Evolutionary conservation across 164 flowering plant species (phyloP).

Genomic region (Tetracentron sinense): DNA sequence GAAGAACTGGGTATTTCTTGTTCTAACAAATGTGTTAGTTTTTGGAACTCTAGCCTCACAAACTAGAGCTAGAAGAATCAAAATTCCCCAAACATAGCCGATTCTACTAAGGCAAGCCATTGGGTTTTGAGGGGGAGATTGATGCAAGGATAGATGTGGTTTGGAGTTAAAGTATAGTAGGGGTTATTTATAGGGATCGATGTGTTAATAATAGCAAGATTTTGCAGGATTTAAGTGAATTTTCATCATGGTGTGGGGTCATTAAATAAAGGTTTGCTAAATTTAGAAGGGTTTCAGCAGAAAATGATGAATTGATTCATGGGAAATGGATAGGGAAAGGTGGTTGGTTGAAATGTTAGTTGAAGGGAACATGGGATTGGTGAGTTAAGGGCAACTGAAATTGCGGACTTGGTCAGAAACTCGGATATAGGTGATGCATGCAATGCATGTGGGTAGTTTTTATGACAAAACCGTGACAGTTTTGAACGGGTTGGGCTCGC

Average conservation of each 20-base stretch:
- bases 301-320: too few relatives aligned
- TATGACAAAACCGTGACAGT: too few relatives aligned
- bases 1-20: slow-evolving; percentile 14
- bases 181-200: too few relatives aligned
- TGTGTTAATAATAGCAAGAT: not conserved
- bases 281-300: too few relatives aligned
- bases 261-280: too few relatives aligned
- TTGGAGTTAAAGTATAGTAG: not conserved
- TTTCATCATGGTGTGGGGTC: too few relatives aligned
- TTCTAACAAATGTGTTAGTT: slow-evolving; percentile 15
- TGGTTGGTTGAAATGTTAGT: not conserved
- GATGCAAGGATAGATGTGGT: not conserved
- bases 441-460: too few relatives aligned
- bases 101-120: not conserved
- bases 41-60: slow-evolving; percentile 12
- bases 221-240: too few relatives aligned
- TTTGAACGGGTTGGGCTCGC: too few relatives aligned
- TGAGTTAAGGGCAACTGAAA: not conserved
- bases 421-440: too few relatives aligned
- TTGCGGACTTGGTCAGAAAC: too few relatives aligned
- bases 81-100: not conserved
- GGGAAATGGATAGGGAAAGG: not conserved
- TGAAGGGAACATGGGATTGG: not conserved
- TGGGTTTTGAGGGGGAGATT: not conserved
- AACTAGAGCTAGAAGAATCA: not conserved